Conservation (phyloP, 371 early-diverging fungal genomes). For the Mucor sp. region DNA sequence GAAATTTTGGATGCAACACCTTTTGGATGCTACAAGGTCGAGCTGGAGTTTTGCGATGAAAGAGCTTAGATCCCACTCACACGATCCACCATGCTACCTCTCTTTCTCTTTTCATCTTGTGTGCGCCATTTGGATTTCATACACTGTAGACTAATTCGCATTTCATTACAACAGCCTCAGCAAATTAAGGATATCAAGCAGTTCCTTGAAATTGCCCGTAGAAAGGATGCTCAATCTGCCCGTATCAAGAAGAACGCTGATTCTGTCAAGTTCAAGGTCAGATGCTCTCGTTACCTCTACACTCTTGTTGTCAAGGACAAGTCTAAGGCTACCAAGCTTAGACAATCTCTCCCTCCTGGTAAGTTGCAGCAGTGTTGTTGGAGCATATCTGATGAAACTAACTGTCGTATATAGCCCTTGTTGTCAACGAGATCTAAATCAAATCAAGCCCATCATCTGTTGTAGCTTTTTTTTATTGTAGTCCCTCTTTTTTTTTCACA, state of each 20-base stretch:
- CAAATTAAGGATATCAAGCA: slow-evolving; percentile 97
- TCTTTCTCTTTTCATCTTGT: not conserved
- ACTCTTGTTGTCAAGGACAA: slow-evolving; percentile 95
- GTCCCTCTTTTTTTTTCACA: not conserved
- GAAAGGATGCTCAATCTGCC: slow-evolving; percentile 92
- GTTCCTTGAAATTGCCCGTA: slow-evolving; percentile 94
- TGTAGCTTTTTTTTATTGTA: not conserved
- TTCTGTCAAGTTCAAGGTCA: slow-evolving; percentile 98
- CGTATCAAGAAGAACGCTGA: slow-evolving; percentile 97
- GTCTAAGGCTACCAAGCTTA: slow-evolving; percentile 96
- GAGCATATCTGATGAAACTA: not conserved
- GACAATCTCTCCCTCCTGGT: slow-evolving; percentile 85
- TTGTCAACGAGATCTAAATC: slow-evolving; percentile 12
- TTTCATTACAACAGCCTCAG: slow-evolving; percentile 75
- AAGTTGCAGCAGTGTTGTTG: not conserved
- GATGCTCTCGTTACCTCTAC: slow-evolving; percentile 97
- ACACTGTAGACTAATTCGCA: not conserved
- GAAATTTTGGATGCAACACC: not conserved
- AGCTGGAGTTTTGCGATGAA: not conserved
- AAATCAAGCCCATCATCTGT: not conserved
- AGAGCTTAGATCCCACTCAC: not conserved
- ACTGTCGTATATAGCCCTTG: not conserved
- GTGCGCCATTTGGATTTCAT: not conserved
- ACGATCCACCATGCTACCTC: no score
- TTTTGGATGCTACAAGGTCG: not conserved